A percentile compares a stretch with the other conserved stretches of the same genome.
phyloP scores from a whole-genome alignment of 2,329 filamentous ascomycete genomes.

The Apiospora saccharicola region DNA sequence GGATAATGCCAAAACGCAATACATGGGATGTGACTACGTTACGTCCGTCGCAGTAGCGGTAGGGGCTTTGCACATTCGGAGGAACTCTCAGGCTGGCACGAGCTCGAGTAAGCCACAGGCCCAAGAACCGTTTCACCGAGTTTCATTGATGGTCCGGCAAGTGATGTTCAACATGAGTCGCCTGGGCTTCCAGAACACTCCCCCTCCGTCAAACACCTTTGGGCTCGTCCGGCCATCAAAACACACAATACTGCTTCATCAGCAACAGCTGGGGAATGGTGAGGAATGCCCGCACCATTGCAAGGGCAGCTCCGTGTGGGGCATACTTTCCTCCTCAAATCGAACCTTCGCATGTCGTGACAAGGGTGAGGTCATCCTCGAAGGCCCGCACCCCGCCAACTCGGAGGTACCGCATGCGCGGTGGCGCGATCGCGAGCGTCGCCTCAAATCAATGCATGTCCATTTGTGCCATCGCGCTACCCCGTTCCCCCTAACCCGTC shows the following conservation, averaged over 20 bases:
- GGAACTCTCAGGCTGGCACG: background rate
- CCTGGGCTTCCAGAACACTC: background rate
- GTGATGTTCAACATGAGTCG: background rate
- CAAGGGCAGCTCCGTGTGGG: background rate
- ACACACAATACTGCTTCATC: too few relatives aligned
- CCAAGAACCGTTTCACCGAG: background rate
- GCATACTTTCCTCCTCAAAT: background rate
- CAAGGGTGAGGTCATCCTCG: background rate
- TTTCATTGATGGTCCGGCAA: background rate
- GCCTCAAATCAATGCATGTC: too few relatives aligned
- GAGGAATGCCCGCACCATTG: background rate
- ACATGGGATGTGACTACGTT: background rate
- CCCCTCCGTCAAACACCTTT: too few relatives aligned
- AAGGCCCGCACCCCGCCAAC: background rate
- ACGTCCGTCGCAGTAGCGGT: background rate
- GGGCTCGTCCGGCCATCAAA: too few relatives aligned
- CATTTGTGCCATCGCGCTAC: background rate
- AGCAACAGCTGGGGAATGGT: background rate
- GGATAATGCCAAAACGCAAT: too few relatives aligned
- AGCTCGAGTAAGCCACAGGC: background rate
- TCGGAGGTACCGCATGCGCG: background rate
- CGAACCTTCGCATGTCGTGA: background rate
- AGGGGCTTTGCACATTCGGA: background rate
- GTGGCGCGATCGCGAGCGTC: background rate
- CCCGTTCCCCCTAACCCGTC: background rate